These are phyloP conservation scores for Tolypocladium ophioglossoides DNA, from an alignment of 2,329 filamentous ascomycete genomes.

Conservation along the genomic window DNA sequence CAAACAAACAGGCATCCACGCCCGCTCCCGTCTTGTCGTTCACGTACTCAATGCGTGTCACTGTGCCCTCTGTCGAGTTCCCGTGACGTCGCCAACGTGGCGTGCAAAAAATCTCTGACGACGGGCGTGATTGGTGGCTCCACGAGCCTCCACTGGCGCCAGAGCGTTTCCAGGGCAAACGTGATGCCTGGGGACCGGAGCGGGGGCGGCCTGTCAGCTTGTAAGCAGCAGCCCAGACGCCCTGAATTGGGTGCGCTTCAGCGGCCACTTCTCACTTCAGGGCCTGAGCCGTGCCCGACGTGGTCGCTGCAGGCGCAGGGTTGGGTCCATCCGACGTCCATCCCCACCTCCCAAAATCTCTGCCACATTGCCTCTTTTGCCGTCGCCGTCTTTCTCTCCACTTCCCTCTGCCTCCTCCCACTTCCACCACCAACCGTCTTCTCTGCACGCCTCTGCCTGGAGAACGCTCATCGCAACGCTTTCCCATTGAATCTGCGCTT, in stretches of 20 bases:
- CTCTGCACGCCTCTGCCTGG: constrained; percentile 1
- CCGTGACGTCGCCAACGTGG: too few species aligned
- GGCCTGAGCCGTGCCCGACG: neutral
- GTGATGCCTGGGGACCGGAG: neutral
- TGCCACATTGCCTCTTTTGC: constrained; percentile 5
- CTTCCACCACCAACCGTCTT: constrained; percentile 7
- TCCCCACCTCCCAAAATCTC: constrained; percentile 4
- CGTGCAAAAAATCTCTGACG: neutral
- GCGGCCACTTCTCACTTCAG: neutral
- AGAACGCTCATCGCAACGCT: neutral
- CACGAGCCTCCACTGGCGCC: neutral
- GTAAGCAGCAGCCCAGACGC: neutral
- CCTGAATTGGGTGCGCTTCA: neutral
- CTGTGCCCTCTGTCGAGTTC: too few species aligned
- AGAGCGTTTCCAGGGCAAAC: neutral
- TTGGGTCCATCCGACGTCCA: too few species aligned
- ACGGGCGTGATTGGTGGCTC: neutral
- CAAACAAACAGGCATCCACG: too few species aligned
- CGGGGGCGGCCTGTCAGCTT: neutral
- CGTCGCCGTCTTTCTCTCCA: constrained; percentile 4
- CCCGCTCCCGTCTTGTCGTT: too few species aligned
- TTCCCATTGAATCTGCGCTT: neutral
- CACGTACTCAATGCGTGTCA: too few species aligned
- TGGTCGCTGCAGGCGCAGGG: neutral
- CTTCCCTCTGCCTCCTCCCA: constrained; percentile 9